phyloP scores from a whole-genome alignment of 1,284 basidiomycete genomes.

The Marasmius sp. region DNA sequence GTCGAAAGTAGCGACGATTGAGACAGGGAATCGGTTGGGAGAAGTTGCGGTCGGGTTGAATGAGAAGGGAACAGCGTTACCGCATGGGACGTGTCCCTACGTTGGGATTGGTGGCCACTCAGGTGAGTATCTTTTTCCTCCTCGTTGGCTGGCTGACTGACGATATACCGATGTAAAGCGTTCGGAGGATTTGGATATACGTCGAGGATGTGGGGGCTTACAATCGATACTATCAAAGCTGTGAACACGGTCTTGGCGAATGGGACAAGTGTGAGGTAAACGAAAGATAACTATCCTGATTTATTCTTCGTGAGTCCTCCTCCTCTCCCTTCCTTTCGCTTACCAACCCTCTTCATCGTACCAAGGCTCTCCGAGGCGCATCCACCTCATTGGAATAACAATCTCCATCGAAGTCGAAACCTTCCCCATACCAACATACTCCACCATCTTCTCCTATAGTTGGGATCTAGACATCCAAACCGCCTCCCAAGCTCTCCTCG shows the following conservation, averaged over 20 bases:
- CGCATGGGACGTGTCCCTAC: constrained; percentile 30
- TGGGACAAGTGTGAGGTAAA: constrained; percentile 26
- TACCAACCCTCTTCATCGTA: too few relatives aligned
- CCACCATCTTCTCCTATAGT: constrained; percentile 20
- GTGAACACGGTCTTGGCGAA: constrained; percentile 27
- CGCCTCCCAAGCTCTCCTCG: constrained; percentile 14
- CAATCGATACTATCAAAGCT: constrained; percentile 26
- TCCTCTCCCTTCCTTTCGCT: not conserved
- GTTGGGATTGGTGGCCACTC: constrained; percentile 15
- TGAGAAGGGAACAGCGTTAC: constrained; percentile 26
- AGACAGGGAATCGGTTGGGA: constrained; percentile 26
- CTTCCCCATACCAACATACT: constrained; percentile 21
- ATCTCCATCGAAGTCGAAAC: constrained; percentile 28
- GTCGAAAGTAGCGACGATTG: constrained; percentile 11
- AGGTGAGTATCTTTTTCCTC: not conserved
- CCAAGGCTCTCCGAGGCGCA: constrained; percentile 30
- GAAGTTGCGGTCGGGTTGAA: constrained; percentile 25
- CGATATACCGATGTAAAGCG: not conserved
- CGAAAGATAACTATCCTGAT: constrained; percentile 21
- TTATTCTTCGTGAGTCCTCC: constrained; percentile 28
- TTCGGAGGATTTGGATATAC: constrained; percentile 26
- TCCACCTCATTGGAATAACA: constrained; percentile 33
- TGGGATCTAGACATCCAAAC: constrained; percentile 12
- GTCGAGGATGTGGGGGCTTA: constrained; percentile 26
- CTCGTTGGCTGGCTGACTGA: not conserved